Evolutionary conservation across 768 basidiomycete species (phyloP).

Genomic region (Kwoniella newhampshirensis): DNA sequence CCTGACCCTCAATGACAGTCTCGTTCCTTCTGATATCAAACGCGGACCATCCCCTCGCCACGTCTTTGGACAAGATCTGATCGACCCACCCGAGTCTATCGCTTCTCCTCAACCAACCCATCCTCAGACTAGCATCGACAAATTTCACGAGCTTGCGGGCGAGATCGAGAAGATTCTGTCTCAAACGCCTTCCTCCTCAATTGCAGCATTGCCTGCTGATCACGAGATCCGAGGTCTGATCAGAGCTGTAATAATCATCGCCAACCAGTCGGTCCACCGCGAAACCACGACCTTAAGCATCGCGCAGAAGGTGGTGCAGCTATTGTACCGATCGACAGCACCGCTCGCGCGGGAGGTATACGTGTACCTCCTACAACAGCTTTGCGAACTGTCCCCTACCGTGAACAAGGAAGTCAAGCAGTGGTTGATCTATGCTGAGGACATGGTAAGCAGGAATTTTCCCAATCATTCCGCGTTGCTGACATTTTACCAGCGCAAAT

Average conservation of each 20-base stretch:
- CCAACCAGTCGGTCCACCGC: constrained; percentile 73
- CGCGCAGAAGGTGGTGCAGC: constrained; percentile 94
- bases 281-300: constrained; percentile 85
- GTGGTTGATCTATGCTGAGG: constrained; percentile 94
- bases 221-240: constrained; percentile 84
- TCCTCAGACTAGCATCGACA: constrained; percentile 84
- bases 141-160: constrained; percentile 63
- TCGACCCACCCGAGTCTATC: constrained; percentile 27
- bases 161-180: constrained; percentile 79
- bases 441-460: constrained; percentile 66
- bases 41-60: constrained; percentile 31
- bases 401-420: constrained; percentile 95
- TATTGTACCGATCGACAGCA: constrained; percentile 82
- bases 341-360: constrained; percentile 91
- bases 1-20: constrained; percentile 17
- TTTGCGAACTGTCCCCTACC: constrained; percentile 85
- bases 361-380: constrained; percentile 79
- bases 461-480: constrained; percentile 4
- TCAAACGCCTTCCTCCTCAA: constrained; percentile 70
- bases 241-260: constrained; percentile 75
- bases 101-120: constrained; percentile 40
- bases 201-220: constrained; percentile 71
- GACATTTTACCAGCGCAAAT: constrained; percentile 70
- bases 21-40: constrained; percentile 36
- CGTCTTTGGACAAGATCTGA: constrained; percentile 17